Base-by-base conservation (phyloP, 2,329 filamentous ascomycete genomes). In the Sordariomycetes sp. region DNA sequence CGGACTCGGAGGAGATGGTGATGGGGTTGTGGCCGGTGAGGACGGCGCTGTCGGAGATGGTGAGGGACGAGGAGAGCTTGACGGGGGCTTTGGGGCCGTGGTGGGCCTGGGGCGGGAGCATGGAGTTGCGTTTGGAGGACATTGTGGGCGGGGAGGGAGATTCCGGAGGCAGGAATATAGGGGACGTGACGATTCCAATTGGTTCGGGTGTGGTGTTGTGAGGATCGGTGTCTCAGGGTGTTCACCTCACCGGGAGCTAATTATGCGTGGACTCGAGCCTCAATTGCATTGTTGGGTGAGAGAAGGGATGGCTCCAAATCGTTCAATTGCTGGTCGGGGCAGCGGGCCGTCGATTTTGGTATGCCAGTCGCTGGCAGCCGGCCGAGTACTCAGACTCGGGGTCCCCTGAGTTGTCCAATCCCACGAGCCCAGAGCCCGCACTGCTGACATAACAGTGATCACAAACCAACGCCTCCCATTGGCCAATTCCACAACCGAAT, bases 21-120 rank as follows among this genome's bases (percentile, higher is more conserved):
- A 99, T 89, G 1, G 84, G 86, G 68, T 95, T 81, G 2, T 81
- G 85, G 62, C 94, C 94, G 20, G 76, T 82, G 20, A 88, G 73
- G 20, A 81, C 73, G 12, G 84, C 82, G 60, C 79, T 79, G 62
- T 87, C 83, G 66, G 83, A 80, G 60, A 88, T 85, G 34, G 77
- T 78, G 59, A 86, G 72, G 20, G 78, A 77, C 0, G 80, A 80
- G 20, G 82, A 81, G 68, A 87, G 80, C 65, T 80, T 78, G 55
- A 84, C 79, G 1, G 84, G 84, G 0, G 83, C 79, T 65, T 81
- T 83, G 1, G 82, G 81, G 14, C 78, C 79, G 57, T 78, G 75
- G 43, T 75, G 71, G 58, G 79, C 76, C 61, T 76, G 70, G 24
- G 79, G 72, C 14, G 82, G 79, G 59, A 82, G 69, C 64, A 81